phyloP scores from a whole-genome alignment of 495 filamentous ascomycete genomes.

The Xylaria curta region DNA sequence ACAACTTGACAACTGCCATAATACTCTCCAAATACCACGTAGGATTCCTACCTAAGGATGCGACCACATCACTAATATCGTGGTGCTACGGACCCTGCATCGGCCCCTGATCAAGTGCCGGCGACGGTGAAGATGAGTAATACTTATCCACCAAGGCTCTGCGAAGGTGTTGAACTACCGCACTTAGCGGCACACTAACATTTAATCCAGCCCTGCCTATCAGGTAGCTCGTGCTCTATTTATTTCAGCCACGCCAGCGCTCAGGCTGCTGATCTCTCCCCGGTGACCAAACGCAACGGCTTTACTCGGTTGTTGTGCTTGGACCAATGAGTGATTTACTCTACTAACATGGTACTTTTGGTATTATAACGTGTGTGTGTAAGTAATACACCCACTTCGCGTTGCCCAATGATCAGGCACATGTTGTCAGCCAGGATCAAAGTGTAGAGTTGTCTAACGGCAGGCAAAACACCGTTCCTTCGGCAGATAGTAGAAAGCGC shows the following conservation, averaged over 20 bases:
- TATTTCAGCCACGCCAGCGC: not conserved
- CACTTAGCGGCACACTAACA: not conserved
- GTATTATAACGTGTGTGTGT: not conserved
- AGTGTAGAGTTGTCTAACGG: not conserved
- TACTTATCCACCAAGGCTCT: not conserved
- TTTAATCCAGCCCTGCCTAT: conserved; percentile 7
- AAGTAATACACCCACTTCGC: conserved; percentile 5
- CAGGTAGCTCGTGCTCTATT: not conserved
- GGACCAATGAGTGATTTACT: not conserved
- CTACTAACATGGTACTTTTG: not conserved
- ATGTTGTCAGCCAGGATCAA: not conserved
- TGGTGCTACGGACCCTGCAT: conserved; percentile 9
- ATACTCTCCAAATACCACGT: not conserved
- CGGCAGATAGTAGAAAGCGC: not conserved
- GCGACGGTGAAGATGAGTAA: conserved; percentile 10
- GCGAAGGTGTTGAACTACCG: not conserved
- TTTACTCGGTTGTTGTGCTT: not conserved
- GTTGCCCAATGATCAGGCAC: not conserved
- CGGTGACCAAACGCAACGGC: not conserved
- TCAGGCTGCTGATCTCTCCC: not conserved
- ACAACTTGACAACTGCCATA: not conserved
- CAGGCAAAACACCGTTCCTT: not conserved
- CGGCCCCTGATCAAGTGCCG: not conserved
- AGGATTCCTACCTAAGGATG: not conserved
- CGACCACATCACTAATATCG: conserved; percentile 1